These are phyloP conservation scores for Chlorella vulgaris DNA, from an alignment of 139 green algal genomes.

Conservation along the genomic window DNA sequence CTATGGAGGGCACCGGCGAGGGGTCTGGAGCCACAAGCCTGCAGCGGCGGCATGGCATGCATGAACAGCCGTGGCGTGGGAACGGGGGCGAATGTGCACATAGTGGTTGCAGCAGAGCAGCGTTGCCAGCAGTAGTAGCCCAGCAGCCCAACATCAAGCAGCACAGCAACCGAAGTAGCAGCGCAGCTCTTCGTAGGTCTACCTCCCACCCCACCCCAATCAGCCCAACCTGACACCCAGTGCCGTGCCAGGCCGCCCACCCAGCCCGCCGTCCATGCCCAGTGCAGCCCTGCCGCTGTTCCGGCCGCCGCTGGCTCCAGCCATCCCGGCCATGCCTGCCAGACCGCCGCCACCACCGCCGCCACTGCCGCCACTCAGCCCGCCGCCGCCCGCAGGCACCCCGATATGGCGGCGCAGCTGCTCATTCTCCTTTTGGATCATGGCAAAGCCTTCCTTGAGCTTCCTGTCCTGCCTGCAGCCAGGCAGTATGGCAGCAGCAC, in stretches of 20 bases:
- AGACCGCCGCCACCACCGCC: background rate
- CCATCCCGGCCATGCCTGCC: background rate
- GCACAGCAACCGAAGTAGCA: too few species aligned
- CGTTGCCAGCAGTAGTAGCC: background rate
- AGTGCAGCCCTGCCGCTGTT: slow-evolving; percentile 7
- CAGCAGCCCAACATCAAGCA: background rate
- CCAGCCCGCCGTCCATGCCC: background rate
- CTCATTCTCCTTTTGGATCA: slow-evolving; percentile 56
- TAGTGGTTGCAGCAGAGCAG: background rate
- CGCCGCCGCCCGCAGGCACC: too few species aligned
- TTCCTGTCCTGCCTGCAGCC: slow-evolving; percentile 64
- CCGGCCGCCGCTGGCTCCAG: background rate
- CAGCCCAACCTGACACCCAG: background rate
- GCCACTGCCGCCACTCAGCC: too few species aligned
- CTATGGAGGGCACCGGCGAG: slow-evolving; percentile 13
- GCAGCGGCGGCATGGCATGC: background rate
- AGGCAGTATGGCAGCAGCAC: background rate
- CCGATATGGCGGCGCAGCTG: slow-evolving; percentile 31
- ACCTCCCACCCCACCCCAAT: too few species aligned
- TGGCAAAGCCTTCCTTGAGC: slow-evolving; percentile 70
- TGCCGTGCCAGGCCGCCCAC: background rate
- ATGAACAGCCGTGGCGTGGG: background rate
- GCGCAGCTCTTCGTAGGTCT: too few species aligned
- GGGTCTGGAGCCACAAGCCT: slow-evolving; percentile 13
- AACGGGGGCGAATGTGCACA: background rate